Evolutionary conservation across 441 rosid genomes (phyloP).

Genomic region (Flueggea neowawraea): DNA sequence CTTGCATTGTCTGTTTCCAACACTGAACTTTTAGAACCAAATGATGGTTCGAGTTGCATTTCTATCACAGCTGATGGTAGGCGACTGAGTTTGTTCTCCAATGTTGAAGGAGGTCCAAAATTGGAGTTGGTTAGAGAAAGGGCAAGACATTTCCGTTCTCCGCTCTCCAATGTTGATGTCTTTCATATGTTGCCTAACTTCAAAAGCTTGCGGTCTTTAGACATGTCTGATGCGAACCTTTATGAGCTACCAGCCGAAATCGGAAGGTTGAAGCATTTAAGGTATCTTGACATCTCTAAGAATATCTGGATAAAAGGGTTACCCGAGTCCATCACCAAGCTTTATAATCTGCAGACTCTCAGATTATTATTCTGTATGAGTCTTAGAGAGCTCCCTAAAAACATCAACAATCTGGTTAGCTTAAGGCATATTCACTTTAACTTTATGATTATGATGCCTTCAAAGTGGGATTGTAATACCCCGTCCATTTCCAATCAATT

Average conservation of each 20-base stretch:
- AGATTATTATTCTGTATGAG: slow-evolving; percentile 7
- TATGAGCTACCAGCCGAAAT: slow-evolving; percentile 7
- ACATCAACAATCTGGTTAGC: slow-evolving; percentile 12
- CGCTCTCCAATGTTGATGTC: not conserved
- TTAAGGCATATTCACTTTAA: slow-evolving; percentile 14
- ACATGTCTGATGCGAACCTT: slow-evolving; percentile 4
- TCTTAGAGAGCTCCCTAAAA: slow-evolving; percentile 18
- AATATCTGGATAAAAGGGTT: not conserved
- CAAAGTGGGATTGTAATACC: too few relatives aligned
- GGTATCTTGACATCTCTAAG: slow-evolving; percentile 17
- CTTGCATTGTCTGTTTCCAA: slow-evolving; percentile 16
- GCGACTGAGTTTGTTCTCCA: not conserved
- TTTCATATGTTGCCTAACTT: not conserved
- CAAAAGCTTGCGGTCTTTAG: too few relatives aligned
- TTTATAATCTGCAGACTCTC: slow-evolving; percentile 23
- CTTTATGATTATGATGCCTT: slow-evolving; percentile 1
- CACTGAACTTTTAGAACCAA: too few relatives aligned
- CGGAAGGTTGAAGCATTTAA: not conserved
- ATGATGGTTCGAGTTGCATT: too few relatives aligned
- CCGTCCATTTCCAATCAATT: too few relatives aligned
- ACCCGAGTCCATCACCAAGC: slow-evolving; percentile 21
- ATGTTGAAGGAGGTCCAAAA: not conserved
- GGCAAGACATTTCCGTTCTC: slow-evolving; percentile 5
- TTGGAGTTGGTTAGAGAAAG: not conserved
- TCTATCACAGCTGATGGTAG: too few relatives aligned